Evolutionary conservation across 495 filamentous ascomycete species (phyloP).

Genomic region (Penicillium cinerascens): DNA sequence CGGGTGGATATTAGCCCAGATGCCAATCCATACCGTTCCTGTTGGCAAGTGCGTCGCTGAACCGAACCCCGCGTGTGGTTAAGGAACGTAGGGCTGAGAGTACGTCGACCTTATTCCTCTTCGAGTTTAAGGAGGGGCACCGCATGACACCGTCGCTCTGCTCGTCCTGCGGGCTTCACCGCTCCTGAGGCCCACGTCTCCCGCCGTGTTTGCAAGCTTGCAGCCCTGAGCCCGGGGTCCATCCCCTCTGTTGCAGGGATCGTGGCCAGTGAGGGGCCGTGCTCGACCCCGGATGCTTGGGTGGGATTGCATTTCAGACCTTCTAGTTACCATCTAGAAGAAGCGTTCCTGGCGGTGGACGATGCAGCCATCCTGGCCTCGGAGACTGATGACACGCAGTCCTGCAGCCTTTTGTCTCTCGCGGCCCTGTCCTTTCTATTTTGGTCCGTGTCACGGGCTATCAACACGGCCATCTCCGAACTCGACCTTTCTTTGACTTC

Average conservation of each 20-base stretch:
- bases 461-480: conserved; percentile 24
- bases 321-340: conserved; percentile 35
- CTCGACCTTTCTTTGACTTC: background rate
- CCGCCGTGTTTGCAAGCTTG: conserved; percentile 22
- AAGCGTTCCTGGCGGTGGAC: conserved; percentile 32
- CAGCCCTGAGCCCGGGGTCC: conserved; percentile 17
- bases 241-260: conserved; percentile 12
- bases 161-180: conserved; percentile 13
- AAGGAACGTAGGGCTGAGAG: conserved; percentile 14
- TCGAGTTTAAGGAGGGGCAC: conserved; percentile 5
- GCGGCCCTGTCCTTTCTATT: background rate
- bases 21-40: background rate
- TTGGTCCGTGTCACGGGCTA: conserved; percentile 9
- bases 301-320: conserved; percentile 17
- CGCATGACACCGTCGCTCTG: conserved; percentile 1
- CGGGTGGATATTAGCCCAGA: too few species aligned
- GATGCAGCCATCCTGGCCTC: conserved; percentile 9
- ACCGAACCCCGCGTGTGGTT: background rate
- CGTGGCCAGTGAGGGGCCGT: conserved; percentile 13
- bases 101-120: conserved; percentile 8
- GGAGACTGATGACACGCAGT: background rate
- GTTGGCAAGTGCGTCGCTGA: background rate
- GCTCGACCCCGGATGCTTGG: conserved; percentile 23
- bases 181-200: conserved; percentile 20
- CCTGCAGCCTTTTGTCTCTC: background rate